Base-by-base conservation (phyloP, 768 basidiomycete species). In the Phanerochaete sordida region DNA sequence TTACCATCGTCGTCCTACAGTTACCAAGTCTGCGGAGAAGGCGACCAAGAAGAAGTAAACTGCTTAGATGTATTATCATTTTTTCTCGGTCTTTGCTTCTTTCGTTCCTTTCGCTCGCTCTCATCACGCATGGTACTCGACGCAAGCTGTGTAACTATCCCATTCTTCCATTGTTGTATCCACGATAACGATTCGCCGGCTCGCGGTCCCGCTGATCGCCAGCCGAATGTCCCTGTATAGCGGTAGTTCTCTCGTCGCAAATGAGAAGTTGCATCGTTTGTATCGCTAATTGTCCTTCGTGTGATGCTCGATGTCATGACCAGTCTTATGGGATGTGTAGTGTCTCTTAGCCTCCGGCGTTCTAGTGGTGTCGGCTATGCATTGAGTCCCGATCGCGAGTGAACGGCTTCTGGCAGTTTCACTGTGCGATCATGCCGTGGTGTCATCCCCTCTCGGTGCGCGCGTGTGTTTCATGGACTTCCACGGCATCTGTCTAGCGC, bases 1-100 rank as follows among this genome's bases (percentile, higher is more conserved):
- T 45, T 50, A 47, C 56, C 57, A 13, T 43, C 39, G 23, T 37
- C 16, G 12, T 24, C 63, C 55, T 68, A 46, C 69, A 90, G 91
- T 94, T 70, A 94, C 93, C 68, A 94, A 95, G 87, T 88, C 93
- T 64, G 93, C 93, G 65, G 93, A 95, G 88, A 95, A 95, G 83
- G 94, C 93, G 68, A 74, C 85, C 80, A 93, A 93, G 91, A 92
- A 92, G 90, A 92, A 92, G 82, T 92, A 91, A 88, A 82, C 68
- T 84, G 66, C 65, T 64, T 73, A 74, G 74, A 75, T 82, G 83
- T 85, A 82, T 78, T 70, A 24, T 43, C 44, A 53, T 64, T 59
- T 62, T 57, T 62, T 62, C 52, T 58, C 64, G 66, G 54, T 60
- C 56, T 74, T 78, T 78, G 77, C 80, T 77, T 80, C 79, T 75